Base-by-base conservation (phyloP, 345 rosid genomes). In the Clarkia xantiana region DNA sequence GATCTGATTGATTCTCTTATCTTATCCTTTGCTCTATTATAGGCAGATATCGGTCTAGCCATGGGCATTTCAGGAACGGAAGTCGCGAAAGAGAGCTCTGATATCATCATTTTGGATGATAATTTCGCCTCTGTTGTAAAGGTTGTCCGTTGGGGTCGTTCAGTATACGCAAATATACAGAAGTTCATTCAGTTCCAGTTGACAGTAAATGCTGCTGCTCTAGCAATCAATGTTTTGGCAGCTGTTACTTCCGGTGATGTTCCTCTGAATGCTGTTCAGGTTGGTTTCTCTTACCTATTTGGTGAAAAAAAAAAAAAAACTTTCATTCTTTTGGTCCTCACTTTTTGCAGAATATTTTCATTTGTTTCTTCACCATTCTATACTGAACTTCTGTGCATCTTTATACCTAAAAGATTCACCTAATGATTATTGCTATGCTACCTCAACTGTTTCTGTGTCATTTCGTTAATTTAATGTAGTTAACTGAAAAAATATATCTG, bases 121-220 rank as follows among this genome's bases (percentile, higher is more conserved):
- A 76, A 90, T 56, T 90, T 90, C 65, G 78, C 96, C 71, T 86
- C 97, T 23, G 97, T 90, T 61, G 97, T 90, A 36, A 90, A 86
- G 97, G 97, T 90, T 71, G 94, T 90, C 43, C 86, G 96, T 18
- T 90, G 97, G 97, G 97, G 97, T 6, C 96, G 97, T 57, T 90
- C 97, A 51, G 96, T 90, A 36, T 90, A 77, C 60, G 97, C 97
- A 42, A 90, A 90, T 57, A 90, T 90, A 54, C 96, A 90, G 86
- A 90, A 90, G 57, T 90, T 90, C 57, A 90, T 86, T 67, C 97
- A 90, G 38, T 90, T 90, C 64, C 96, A 86, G 73, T 93, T 90
- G 39, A 90, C 97, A 38, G 97, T 90, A 42, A 90, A 86, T 49
- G 96, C 81, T 49, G 96, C 94, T 34, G 97, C 96, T 53, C 91